Conservation (phyloP, 148 eudicot genomes). For the Rhododendron henanense region DNA sequence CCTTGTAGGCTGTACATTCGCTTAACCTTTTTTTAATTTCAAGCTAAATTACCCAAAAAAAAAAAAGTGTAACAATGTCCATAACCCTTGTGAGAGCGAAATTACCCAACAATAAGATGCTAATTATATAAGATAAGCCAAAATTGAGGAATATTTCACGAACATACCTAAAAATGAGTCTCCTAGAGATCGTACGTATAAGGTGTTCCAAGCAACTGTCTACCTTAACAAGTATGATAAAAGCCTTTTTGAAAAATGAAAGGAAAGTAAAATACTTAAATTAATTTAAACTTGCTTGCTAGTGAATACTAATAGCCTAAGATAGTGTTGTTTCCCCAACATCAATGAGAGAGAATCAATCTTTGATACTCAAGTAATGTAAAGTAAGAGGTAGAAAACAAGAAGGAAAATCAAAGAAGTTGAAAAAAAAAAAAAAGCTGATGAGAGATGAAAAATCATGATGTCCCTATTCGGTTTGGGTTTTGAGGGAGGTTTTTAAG, state of each 20-base stretch:
- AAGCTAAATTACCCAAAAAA: too few relatives aligned
- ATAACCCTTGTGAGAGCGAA: too few relatives aligned
- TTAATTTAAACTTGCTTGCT: neutral
- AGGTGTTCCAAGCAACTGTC: neutral
- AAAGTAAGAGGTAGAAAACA: neutral
- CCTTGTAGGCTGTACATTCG: too few relatives aligned
- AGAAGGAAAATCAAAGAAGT: neutral
- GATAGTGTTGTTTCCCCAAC: neutral
- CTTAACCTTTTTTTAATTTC: too few relatives aligned
- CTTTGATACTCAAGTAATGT: neutral
- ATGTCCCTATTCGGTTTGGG: too few relatives aligned
- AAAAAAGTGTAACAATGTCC: too few relatives aligned
- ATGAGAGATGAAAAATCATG: neutral
- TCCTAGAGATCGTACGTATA: neutral
- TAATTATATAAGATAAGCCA: too few relatives aligned
- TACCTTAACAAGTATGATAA: neutral
- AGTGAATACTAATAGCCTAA: neutral
- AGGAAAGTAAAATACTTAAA: neutral
- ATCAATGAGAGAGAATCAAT: neutral
- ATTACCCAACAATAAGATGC: too few relatives aligned
- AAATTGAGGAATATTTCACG: too few relatives aligned
- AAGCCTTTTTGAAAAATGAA: neutral
- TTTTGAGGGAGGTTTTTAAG: too few relatives aligned
- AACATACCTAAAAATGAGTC: too few relatives aligned
- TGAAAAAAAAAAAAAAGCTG: neutral